Conservation (phyloP, 768 basidiomycete genomes). For the Suillus weaverae region DNA sequence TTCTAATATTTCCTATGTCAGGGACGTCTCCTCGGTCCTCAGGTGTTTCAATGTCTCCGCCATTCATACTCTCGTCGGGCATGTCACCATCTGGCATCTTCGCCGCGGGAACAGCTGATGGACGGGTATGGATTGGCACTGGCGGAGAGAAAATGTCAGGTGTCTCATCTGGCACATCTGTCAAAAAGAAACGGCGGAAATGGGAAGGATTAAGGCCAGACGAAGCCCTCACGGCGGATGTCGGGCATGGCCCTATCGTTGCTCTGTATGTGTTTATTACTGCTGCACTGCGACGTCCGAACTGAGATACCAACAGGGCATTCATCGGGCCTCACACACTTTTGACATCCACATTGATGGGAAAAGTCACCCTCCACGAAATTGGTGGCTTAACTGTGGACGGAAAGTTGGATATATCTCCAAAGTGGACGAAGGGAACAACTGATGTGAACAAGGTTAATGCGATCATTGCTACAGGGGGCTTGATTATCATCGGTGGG, state of each 20-base stretch:
- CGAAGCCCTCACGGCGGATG: constrained; percentile 45
- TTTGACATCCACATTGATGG: constrained; percentile 61
- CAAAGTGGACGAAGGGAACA: constrained; percentile 48
- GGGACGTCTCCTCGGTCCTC: constrained; percentile 43
- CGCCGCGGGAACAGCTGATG: constrained; percentile 76
- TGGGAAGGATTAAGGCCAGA: constrained; percentile 69
- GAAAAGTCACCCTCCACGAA: constrained; percentile 51
- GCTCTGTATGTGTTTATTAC: constrained; percentile 49
- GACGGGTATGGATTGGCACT: constrained; percentile 65
- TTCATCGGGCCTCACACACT: constrained; percentile 50
- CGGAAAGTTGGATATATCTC: constrained; percentile 41
- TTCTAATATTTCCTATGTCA: constrained; percentile 8
- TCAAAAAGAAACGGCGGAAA: constrained; percentile 58
- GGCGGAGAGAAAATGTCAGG: constrained; percentile 56
- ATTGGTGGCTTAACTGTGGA: constrained; percentile 41
- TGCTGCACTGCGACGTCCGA: neutral
- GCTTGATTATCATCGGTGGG: constrained; percentile 60
- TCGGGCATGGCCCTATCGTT: constrained; percentile 75
- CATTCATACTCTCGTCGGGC: constrained; percentile 67
- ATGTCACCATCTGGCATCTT: constrained; percentile 59
- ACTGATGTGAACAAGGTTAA: constrained; percentile 62
- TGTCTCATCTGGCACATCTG: constrained; percentile 14
- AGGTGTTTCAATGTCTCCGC: constrained; percentile 65
- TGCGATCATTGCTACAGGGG: constrained; percentile 48
- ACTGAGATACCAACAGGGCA: constrained; percentile 36